Conservation (phyloP, 495 filamentous ascomycete genomes). For the Penicillium coffeae region DNA sequence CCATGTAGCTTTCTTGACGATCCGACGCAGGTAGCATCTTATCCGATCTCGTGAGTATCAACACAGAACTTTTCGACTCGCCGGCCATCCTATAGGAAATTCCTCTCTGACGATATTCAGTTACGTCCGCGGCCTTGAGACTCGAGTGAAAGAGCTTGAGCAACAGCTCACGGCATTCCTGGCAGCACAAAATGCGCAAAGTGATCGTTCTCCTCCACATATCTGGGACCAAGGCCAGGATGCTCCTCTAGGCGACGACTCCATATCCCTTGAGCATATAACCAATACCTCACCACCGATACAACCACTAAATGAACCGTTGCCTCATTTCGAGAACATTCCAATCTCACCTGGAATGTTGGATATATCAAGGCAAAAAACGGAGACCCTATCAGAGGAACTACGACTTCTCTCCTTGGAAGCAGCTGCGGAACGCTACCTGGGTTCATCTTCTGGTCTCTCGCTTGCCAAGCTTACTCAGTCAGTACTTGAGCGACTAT, state of each 20-base stretch:
- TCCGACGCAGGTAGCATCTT: slow-evolving; percentile 31
- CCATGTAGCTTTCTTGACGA: slow-evolving; percentile 36
- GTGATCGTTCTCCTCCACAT: slow-evolving; percentile 5
- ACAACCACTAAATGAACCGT: neutral
- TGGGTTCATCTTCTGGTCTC: slow-evolving; percentile 36
- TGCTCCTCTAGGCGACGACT: neutral
- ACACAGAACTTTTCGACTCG: neutral
- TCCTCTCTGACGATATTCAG: slow-evolving; percentile 9
- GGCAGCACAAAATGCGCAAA: slow-evolving; percentile 9
- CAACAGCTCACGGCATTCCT: slow-evolving; percentile 14
- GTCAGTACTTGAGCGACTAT: slow-evolving; percentile 40
- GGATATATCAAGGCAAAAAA: slow-evolving; percentile 1
- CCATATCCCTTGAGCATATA: neutral
- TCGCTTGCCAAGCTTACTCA: slow-evolving; percentile 39
- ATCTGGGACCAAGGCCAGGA: slow-evolving; percentile 6
- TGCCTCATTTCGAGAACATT: neutral
- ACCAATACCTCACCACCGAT: slow-evolving; percentile 3
- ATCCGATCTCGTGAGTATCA: slow-evolving; percentile 31
- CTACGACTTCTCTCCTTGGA: slow-evolving; percentile 33
- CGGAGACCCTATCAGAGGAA: slow-evolving; percentile 26
- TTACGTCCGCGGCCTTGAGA: slow-evolving; percentile 33
- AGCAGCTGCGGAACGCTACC: slow-evolving; percentile 34
- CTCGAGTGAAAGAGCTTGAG: slow-evolving; percentile 29
- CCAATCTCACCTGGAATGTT: slow-evolving; percentile 1
- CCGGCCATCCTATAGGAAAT: too few species aligned